Evolutionary conservation across 306 rosid species (phyloP), one percentile per base, ranked within the genome.

Genomic region (Vigna angularis): DNA sequence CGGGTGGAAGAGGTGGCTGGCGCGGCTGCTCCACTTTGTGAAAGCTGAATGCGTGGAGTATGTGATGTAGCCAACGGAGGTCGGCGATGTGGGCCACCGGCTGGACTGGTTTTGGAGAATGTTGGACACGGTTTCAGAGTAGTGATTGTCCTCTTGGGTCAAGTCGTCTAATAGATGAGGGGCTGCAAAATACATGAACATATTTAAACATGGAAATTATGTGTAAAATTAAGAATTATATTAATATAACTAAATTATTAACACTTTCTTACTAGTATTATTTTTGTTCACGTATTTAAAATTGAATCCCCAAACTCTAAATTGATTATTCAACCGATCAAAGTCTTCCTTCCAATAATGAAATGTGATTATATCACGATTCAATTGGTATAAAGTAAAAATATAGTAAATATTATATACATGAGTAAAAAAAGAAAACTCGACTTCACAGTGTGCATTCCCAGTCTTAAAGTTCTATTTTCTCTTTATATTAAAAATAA

Each of bases 111-210:
- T 79, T 34, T 86, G 90, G 58, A 95, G 96, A 53, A 95, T 65
- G 73, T 86, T 83, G 15, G 97, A 87, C 42, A 95, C 94, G 0
- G 96, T 93, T 82, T 91, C 83, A 36, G 98, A 90, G 84, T 93
- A 95, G 80, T 87, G 96, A 8, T 86, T 87, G 82, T 90, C 99
- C 67, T 95, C 97, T 49, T 85, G 88, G 3, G 83, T 84, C 72
- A 89, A 63, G 1, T 87, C 96, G 34, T 93, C 97, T 13, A 85
- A 34, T 2, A 80, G 79, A 66, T 76, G 50, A 7, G 82, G 17
- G 10, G 53, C 80, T 85, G 83, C 86, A 85, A 22, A 42, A 28
- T 48, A 14, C 17, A 18, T 45, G n/a, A 20, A 36, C 9, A 3
- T 1, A 38, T 38, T 7, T 47, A 3, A 68, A 50, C 62, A 17